Evolutionary conservation across 306 rosid genomes (phyloP), one percentile per base, ranked within the genome.

Genomic region (Dryas drummondii): DNA sequence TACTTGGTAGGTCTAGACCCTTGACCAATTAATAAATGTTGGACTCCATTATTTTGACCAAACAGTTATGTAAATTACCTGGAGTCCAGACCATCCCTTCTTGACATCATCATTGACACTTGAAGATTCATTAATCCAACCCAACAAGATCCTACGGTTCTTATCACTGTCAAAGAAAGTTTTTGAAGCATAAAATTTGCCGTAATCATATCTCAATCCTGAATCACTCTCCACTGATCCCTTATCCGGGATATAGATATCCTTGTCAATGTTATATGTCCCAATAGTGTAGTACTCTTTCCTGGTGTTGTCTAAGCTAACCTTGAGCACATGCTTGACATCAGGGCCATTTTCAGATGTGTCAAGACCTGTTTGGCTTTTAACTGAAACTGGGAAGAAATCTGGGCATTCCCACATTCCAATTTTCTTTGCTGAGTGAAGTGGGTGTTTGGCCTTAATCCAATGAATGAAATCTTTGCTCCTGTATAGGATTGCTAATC

Each of bases 341-440:
- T 41, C 6, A 14, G 52, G 66, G 16, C 84, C 86, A 63, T 12
- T 64, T 62, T 46, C 51, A 0, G 88, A 88, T 0, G 93, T 78
- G 50, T 88, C 91, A 42, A 93, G n/a, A 10, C 98, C 98, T 12
- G 26, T 32, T 5, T 22, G 51, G 6, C 83, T 15, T 1, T 64
- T 47, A 0, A 61, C 76, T 1, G 76, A 10, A 5, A 91, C 97
- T 0, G 98, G 98, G 61, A n/a, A 93, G 47, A 93, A 93, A 81
- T 93, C 98, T 0, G 98, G 97, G 22, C 98, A 93, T 41, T 93
- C 98, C 98, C 98, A 93, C 98, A 93, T 93, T 74, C 97, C 96
- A 16, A 87, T 86, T 5, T 76, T 77, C 37, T 81, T 8, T 0
- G 84, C 86, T 6, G 94, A 89, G 73, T 89, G 90, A 15, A 93